Percentiles rank a stretch among this genome's conserved stretches.
These are phyloP conservation scores for Cyclanthera cordifolia DNA, from an alignment of 306 rosid species.

Conservation along the genomic window DNA sequence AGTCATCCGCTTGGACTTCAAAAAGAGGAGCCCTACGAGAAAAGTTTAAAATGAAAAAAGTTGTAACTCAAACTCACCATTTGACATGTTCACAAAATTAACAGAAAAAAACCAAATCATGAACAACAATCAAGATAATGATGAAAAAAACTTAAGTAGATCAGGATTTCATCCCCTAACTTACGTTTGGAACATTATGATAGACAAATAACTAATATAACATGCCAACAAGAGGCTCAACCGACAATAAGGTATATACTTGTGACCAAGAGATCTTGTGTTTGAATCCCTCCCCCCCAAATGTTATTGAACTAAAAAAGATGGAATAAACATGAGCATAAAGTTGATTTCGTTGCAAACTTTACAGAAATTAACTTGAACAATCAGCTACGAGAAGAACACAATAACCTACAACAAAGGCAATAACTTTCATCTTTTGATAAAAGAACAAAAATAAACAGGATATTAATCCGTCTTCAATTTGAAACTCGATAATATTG, in stretches of 20 bases:
- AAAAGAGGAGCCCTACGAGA: slow-evolving; percentile 37
- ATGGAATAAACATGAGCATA: slow-evolving; percentile 3
- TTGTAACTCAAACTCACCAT: background rate
- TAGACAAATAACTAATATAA: background rate
- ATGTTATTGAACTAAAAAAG: too few relatives aligned
- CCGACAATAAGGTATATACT: too few relatives aligned
- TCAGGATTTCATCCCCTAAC: background rate
- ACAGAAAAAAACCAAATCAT: background rate
- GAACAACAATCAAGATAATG: background rate
- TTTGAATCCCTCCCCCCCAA: too few relatives aligned
- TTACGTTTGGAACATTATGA: background rate
- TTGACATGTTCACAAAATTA: background rate
- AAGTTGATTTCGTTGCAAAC: background rate
- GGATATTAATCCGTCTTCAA: background rate
- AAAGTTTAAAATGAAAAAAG: background rate
- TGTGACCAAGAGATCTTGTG: too few relatives aligned
- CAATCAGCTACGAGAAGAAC: background rate
- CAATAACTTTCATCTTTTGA: background rate
- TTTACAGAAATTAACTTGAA: background rate
- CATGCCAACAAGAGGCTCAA: too few relatives aligned
- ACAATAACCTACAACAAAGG: background rate
- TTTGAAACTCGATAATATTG: background rate
- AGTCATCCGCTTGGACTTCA: slow-evolving; percentile 39
- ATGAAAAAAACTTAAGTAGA: background rate
- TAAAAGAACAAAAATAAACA: background rate